Base-by-base conservation (phyloP, 495 filamentous ascomycete genomes). In the Podospora anserina region DNA sequence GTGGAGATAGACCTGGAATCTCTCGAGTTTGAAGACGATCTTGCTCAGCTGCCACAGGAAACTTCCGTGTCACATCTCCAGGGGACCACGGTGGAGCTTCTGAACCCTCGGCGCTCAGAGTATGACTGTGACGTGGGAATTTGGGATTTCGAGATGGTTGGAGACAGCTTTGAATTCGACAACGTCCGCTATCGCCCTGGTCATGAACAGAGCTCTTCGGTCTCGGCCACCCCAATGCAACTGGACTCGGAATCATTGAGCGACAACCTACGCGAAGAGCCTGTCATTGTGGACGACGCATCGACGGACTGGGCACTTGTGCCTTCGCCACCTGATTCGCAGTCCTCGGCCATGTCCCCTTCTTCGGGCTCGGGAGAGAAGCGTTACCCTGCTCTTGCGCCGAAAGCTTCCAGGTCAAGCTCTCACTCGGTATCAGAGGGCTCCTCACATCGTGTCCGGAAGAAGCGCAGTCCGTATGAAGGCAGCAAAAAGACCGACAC, bases 381-480 rank as follows among this genome's bases (percentile, higher is more conserved):
- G 16, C 70, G 68, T 2, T 75, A 69, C 57, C 70, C 72, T 16
- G 56, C 18, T 9, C 70, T 75, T 18, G 75, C 73, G 0, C 73
- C 75, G 0, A 70, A 66, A 63, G 32, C 34, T 7, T 30, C 61
- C 2, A 73, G 63, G 16, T n/a, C 23, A 5, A 30, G 55, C 32
- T 59, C 71, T 0, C 71, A 71, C 32, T 65, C 66, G n/a, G 16
- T 64, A 4, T 68, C 69, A 2, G 70, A 73, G 13, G 26, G 61
- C 7, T 69, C 71, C 1, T 68, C 69, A 1, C 23, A 56, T 30
- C 66, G 66, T 13, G 53, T 72, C 57, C 68, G 72, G 57, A 78
- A 79, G 66, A 76, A 73, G 69, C 66, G 77, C 49, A 74, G 76
- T 54, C 70, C 68, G 2, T 78, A 79, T 58, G 68, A 71, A 23